A percentile compares a stretch with the other conserved stretches of the same genome.
Evolutionary conservation across 2,329 filamentous ascomycete species (phyloP).

Genomic region (Hymenoscyphus fraxineus): DNA sequence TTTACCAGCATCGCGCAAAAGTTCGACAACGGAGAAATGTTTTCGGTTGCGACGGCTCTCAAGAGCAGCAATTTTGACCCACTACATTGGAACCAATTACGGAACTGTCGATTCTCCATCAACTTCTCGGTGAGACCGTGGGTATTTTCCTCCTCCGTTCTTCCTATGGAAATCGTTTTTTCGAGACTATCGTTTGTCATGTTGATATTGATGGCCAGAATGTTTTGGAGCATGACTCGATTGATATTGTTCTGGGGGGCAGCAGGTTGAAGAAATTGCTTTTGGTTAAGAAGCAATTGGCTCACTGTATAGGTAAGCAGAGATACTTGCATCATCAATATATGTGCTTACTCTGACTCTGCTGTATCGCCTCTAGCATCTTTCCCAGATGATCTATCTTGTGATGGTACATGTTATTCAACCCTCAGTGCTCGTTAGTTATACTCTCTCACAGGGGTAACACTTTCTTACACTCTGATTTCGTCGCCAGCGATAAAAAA

Average conservation of each 20-base stretch:
- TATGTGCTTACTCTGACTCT: background rate
- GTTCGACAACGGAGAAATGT: background rate
- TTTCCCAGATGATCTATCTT: background rate
- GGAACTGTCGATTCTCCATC: background rate
- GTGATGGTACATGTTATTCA: background rate
- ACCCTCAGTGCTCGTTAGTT: background rate
- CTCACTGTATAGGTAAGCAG: background rate
- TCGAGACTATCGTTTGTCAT: background rate
- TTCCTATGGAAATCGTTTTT: background rate
- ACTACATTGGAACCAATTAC: background rate
- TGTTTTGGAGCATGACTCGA: background rate
- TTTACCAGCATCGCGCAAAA: background rate
- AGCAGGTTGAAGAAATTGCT: background rate
- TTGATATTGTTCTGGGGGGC: background rate
- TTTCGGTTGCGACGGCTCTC: background rate
- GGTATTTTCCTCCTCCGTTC: background rate
- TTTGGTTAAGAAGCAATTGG: background rate
- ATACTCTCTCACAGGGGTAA: background rate
- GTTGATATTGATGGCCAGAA: background rate
- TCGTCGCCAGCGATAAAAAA: background rate
- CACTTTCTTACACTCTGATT: background rate
- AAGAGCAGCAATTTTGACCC: background rate
- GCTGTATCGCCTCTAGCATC: background rate
- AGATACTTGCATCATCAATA: background rate
- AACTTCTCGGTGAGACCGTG: background rate